These are phyloP conservation scores for Punica granatum DNA, from an alignment of 345 rosid genomes.

Conservation along the genomic window DNA sequence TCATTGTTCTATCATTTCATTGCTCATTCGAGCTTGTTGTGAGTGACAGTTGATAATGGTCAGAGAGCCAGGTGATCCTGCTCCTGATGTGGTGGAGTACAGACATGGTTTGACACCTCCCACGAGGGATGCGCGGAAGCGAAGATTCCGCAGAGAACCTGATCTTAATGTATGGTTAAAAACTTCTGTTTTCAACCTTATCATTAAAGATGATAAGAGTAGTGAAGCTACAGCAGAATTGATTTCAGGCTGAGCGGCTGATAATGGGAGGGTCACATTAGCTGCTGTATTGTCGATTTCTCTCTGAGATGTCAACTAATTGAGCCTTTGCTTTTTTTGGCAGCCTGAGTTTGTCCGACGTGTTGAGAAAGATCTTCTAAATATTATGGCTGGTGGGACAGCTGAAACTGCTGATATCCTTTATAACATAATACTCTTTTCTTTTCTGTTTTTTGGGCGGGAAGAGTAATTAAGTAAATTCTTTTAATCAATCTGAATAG, in stretches of 20 bases:
- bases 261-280: background rate
- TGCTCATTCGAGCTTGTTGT: background rate
- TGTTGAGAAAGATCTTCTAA: slow-evolving; percentile 78
- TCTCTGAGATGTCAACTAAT: background rate
- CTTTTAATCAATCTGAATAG: background rate
- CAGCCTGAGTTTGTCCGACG: slow-evolving; percentile 98
- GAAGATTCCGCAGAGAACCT: slow-evolving; percentile 95
- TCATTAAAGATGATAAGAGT: background rate
- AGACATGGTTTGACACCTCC: slow-evolving; percentile 97
- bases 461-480: background rate
- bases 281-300: background rate
- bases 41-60: slow-evolving; percentile 88
- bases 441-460: background rate
- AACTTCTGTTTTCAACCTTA: background rate
- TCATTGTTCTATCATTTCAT: background rate
- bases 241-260: background rate
- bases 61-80: slow-evolving; percentile 70
- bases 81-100: slow-evolving; percentile 72
- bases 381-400: slow-evolving; percentile 85
- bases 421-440: background rate
- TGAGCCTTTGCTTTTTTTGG: slow-evolving; percentile 14
- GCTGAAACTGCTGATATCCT: slow-evolving; percentile 76
- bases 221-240: background rate
- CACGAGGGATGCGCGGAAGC: slow-evolving; percentile 93
- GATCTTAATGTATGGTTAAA: slow-evolving; percentile 70